Evolutionary conservation across 1,139 yeast species (phyloP).

Genomic region (Candida neerlandica): DNA sequence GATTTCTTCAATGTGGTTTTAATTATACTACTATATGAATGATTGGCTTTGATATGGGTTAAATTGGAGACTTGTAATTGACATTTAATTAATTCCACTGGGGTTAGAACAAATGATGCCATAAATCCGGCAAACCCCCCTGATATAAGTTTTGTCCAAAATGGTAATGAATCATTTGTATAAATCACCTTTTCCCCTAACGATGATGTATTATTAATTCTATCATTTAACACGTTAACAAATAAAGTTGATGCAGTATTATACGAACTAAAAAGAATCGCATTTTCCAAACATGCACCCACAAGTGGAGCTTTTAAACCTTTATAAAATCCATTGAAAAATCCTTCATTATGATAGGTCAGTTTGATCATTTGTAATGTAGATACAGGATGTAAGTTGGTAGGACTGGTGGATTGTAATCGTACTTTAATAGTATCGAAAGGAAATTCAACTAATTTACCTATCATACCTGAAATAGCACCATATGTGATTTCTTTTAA

Average conservation of each 20-base stretch:
- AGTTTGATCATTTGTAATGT: slow-evolving; percentile 62
- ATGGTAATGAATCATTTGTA: slow-evolving; percentile 28
- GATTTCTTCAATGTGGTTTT: slow-evolving; percentile 43
- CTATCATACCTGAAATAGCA: slow-evolving; percentile 74
- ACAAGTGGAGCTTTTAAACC: slow-evolving; percentile 80
- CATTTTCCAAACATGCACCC: slow-evolving; percentile 89
- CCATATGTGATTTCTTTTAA: slow-evolving; percentile 46
- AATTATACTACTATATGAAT: slow-evolving; percentile 37
- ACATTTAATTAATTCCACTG: slow-evolving; percentile 87
- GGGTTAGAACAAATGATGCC: slow-evolving; percentile 85
- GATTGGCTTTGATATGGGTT: slow-evolving; percentile 9
- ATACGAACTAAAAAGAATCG: slow-evolving; percentile 56
- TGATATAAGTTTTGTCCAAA: slow-evolving; percentile 51
- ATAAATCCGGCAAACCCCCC: slow-evolving; percentile 85
- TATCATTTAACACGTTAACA: slow-evolving; percentile 30
- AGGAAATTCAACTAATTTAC: slow-evolving; percentile 86
- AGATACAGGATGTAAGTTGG: slow-evolving; percentile 36
- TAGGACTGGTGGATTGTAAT: slow-evolving; percentile 55
- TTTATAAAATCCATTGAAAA: slow-evolving; percentile 49
- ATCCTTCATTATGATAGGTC: slow-evolving; percentile 69
- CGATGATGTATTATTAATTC: background rate
- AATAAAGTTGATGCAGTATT: slow-evolving; percentile 71
- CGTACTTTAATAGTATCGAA: slow-evolving; percentile 92
- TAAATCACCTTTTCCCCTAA: background rate
- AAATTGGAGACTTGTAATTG: slow-evolving; percentile 76